Evolutionary conservation across 805 yeast species (phyloP).

Genomic region (Barnettozyma vustinii): DNA sequence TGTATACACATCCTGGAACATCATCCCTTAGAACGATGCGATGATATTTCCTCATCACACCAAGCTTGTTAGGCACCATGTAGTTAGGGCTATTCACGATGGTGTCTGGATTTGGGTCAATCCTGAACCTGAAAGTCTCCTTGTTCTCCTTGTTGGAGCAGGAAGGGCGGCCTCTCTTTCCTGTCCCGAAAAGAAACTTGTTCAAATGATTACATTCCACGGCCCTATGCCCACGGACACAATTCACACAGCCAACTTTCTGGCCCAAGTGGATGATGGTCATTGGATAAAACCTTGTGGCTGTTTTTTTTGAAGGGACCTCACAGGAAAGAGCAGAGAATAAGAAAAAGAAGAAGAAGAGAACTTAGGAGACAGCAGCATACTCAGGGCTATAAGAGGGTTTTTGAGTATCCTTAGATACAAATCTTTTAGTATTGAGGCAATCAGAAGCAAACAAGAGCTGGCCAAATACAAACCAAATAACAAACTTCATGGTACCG

Average conservation of each 20-base stretch:
- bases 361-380: too few relatives aligned
- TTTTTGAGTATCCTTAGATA: too few relatives aligned
- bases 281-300: neutral
- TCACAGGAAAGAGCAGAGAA: neutral
- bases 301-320: too few relatives aligned
- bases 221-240: constrained; percentile 91
- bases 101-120: constrained; percentile 8
- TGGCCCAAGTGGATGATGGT: constrained; percentile 79
- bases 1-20: constrained; percentile 8
- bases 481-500: too few relatives aligned
- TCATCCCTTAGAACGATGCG: constrained; percentile 16
- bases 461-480: too few relatives aligned
- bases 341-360: neutral
- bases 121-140: constrained; percentile 13
- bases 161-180: constrained; percentile 85
- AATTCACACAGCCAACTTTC: constrained; percentile 78
- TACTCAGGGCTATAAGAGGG: too few relatives aligned
- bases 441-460: too few relatives aligned
- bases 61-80: constrained; percentile 15
- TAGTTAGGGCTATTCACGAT: constrained; percentile 9
- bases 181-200: constrained; percentile 77
- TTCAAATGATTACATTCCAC: constrained; percentile 78
- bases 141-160: constrained; percentile 3
- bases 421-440: too few relatives aligned
- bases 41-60: constrained; percentile 7